phyloP scores from a whole-genome alignment of 208 protist species.

The Willaertia magna region DNA sequence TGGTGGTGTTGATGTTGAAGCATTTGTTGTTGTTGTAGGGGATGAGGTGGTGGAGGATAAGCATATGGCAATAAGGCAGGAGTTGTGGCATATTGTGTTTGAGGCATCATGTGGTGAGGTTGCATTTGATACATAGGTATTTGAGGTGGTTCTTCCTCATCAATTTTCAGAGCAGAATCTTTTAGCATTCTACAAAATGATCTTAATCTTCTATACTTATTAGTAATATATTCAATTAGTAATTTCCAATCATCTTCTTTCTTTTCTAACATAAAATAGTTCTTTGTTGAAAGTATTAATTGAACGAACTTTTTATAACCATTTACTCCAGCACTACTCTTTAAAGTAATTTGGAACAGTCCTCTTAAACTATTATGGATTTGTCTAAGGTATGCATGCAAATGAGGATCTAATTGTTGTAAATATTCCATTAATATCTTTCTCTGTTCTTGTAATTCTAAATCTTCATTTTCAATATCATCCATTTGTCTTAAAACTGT shows the following conservation, averaged over 20 bases:
- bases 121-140: too few relatives aligned
- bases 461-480: neutral
- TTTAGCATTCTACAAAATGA: neutral
- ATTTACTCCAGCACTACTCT: neutral
- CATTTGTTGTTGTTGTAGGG: too few relatives aligned
- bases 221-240: neutral
- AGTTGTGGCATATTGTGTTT: too few relatives aligned
- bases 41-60: too few relatives aligned
- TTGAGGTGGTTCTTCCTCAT: too few relatives aligned
- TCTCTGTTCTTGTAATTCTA: neutral
- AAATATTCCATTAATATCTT: conserved; percentile 1
- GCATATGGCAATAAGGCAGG: too few relatives aligned
- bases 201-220: neutral
- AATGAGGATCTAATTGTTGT: neutral
- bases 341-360: neutral
- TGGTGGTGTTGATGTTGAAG: too few relatives aligned
- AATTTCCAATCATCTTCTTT: neutral
- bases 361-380: neutral
- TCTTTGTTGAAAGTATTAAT: neutral
- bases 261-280: neutral
- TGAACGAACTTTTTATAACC: neutral
- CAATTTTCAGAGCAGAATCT: neutral
- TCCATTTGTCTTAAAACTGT: neutral
- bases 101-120: too few relatives aligned
- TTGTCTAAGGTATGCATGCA: neutral